Evolutionary conservation across 495 filamentous ascomycete species (phyloP).

Genomic region (Amphirosellinia nigrospora): DNA sequence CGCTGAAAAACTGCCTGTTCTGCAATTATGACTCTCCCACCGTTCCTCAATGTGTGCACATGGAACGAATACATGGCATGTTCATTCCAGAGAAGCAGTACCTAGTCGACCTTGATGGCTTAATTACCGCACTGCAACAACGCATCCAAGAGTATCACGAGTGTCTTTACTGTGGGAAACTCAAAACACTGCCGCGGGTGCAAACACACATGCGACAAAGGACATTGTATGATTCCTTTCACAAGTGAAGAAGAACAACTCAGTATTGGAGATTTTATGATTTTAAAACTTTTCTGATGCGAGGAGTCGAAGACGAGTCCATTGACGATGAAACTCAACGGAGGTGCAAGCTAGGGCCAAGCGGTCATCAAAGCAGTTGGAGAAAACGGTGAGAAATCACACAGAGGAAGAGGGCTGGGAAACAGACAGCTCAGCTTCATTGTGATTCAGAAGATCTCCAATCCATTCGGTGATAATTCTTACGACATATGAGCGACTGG

Average conservation of each 20-base stretch:
- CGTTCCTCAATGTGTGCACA: constrained; percentile 79
- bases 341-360: constrained; percentile 64
- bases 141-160: constrained; percentile 75
- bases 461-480: constrained; percentile 70
- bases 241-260: constrained; percentile 88
- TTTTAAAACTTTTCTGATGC: constrained; percentile 87
- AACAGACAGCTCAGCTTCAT: constrained; percentile 85
- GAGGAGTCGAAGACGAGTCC: constrained; percentile 64
- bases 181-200: constrained; percentile 70
- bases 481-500: constrained; percentile 63
- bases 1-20: constrained; percentile 81
- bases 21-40: constrained; percentile 82
- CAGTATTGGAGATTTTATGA: constrained; percentile 98
- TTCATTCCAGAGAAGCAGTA: constrained; percentile 91
- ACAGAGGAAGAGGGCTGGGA: constrained; percentile 82
- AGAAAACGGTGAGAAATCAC: constrained; percentile 57
- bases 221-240: constrained; percentile 96
- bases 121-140: constrained; percentile 78
- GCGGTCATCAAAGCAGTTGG: constrained; percentile 52
- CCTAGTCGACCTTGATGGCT: constrained; percentile 78
- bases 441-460: constrained; percentile 78
- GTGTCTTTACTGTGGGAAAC: constrained; percentile 78
- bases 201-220: constrained; percentile 97
- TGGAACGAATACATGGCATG: constrained; percentile 92
- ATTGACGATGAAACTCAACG: constrained; percentile 56